Evolutionary conservation across 306 rosid species (phyloP).

Genomic region (Ceratonia siliqua): DNA sequence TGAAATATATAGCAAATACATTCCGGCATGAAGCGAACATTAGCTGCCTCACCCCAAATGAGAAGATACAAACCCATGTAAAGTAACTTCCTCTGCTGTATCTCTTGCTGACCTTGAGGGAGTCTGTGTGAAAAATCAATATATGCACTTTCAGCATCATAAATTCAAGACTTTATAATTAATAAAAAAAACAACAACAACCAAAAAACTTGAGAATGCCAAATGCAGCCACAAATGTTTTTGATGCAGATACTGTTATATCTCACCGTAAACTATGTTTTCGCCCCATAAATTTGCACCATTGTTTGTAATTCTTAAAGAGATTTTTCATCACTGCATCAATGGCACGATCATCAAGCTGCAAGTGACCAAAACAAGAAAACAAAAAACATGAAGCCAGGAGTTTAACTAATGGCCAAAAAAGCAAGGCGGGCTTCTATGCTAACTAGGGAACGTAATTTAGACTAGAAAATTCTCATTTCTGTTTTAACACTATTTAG

Average conservation of each 20-base stretch:
- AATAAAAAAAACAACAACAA: background rate
- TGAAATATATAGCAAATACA: constrained; percentile 93
- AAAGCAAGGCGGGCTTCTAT: constrained; percentile 28
- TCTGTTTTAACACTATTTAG: constrained; percentile 17
- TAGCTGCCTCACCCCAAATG: constrained; percentile 96
- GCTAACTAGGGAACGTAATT: background rate
- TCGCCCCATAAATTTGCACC: constrained; percentile 95
- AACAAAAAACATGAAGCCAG: background rate
- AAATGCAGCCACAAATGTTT: constrained; percentile 1
- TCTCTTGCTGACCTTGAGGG: constrained; percentile 84
- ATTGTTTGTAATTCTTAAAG: constrained; percentile 80
- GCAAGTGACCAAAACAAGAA: constrained; percentile 37
- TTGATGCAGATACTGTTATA: constrained; percentile 14
- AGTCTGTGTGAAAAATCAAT: constrained; percentile 52
- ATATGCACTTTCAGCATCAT: constrained; percentile 31
- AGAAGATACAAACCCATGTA: constrained; percentile 96
- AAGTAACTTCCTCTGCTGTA: constrained; percentile 87
- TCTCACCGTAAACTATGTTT: constrained; percentile 86
- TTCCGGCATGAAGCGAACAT: constrained; percentile 94
- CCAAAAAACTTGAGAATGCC: background rate
- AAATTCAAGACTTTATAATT: background rate
- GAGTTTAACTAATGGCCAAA: constrained; percentile 26
- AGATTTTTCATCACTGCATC: constrained; percentile 70
- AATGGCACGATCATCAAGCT: constrained; percentile 98
- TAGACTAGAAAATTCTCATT: constrained; percentile 24